Conservation (phyloP, 2,329 filamentous ascomycete species). For the Monilinia fructicola region DNA sequence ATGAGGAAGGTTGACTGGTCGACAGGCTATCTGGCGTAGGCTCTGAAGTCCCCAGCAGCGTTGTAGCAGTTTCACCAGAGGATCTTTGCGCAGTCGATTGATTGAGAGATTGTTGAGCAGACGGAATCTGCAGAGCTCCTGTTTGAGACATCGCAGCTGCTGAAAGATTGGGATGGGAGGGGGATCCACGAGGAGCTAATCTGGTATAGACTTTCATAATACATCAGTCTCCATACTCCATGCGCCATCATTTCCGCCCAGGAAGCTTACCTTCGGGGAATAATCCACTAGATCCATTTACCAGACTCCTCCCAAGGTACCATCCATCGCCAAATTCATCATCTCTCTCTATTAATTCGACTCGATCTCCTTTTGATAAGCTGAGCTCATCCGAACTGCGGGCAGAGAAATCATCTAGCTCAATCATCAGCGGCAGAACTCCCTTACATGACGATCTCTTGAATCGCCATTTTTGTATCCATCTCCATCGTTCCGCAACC, state of each 20-base stretch:
- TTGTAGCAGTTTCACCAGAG: not conserved
- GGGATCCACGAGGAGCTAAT: conserved; percentile 39
- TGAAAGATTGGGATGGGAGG: conserved; percentile 36
- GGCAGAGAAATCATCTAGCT: conserved; percentile 82
- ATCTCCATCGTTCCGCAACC: not conserved
- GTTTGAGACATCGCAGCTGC: conserved; percentile 27
- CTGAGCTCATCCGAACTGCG: conserved; percentile 92
- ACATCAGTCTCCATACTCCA: conserved; percentile 26
- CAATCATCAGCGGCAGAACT: conserved; percentile 1
- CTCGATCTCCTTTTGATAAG: conserved; percentile 78
- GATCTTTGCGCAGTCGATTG: conserved; percentile 2
- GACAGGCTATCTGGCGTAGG: conserved; percentile 8
- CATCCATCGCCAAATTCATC: conserved; percentile 88
- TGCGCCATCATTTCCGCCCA: conserved; percentile 9
- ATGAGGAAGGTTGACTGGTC: not conserved
- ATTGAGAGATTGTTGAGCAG: conserved; percentile 13
- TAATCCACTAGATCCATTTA: conserved; percentile 71
- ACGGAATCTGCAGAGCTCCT: conserved; percentile 22
- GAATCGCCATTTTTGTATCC: conserved; percentile 2
- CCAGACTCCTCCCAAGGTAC: conserved; percentile 75
- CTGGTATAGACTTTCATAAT: conserved; percentile 40
- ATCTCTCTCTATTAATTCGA: conserved; percentile 80
- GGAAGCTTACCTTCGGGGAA: conserved; percentile 70
- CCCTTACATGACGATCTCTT: conserved; percentile 7
- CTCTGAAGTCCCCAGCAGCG: not conserved